Base-by-base conservation (phyloP, 1,139 yeast species). In the Zygoascus sp. region DNA sequence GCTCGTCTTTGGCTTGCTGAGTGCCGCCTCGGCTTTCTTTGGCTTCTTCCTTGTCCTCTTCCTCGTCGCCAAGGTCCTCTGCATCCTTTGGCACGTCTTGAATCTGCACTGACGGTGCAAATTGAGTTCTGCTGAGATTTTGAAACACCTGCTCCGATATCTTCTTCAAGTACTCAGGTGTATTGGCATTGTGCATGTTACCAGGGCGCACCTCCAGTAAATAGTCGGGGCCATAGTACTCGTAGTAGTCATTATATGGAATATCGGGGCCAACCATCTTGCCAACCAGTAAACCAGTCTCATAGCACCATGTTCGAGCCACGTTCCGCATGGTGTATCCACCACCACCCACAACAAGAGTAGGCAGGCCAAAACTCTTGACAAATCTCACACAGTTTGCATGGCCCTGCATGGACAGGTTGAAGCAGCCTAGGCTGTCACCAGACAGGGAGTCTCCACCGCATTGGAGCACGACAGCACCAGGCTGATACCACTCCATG, bases 241-340 rank as follows among this genome's bases (percentile, higher is more conserved):
- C 97, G 68, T 87, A 90, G 70, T 92, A 92, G 66, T 92, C 97
- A 65, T 90, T 90, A 72, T 88, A 90, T 5, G 97, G 97, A 58
- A 90, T 76, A 61, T 90, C 96, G 11, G 80, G 73, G 21, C 89
- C 95, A 55, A 90, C 73, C 19, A 80, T 66, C 52, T 83, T 86
- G 59, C 88, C 85, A 59, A 88, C 90, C 56, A 90, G 73, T 49
- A 92, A 71, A 16, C 97, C 96, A 3, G 96, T 83, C 68, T 92
- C 98, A 63, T 77, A 90, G 36, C 96, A 82, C 98, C 98, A 92
- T 7, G 96, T 83, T 59, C 97, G 76, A 28, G 96, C 89, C 41
- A 92, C 98, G 65, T 92, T 92, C 65, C 97, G 77, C 85, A 92
- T 92, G 15, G 97, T 92, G 68, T 92, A 92, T 27, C 98, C 98